Conservation (phyloP, 2,329 filamentous ascomycete genomes). For the Shiraia sp. region DNA sequence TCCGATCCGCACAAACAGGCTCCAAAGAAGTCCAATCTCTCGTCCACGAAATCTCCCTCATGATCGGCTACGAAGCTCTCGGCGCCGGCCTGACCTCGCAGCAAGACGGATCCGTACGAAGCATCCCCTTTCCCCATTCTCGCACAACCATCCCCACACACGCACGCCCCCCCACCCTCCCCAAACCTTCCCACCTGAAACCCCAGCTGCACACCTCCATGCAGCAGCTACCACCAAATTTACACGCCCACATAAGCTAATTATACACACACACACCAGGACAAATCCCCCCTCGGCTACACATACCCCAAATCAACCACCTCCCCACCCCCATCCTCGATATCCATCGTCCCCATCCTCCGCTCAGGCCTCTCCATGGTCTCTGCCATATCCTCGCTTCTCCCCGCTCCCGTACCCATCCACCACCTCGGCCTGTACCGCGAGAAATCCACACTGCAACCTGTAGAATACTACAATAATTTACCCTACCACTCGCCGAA, state of each 20-base stretch:
- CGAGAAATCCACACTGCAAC: constrained; percentile 81
- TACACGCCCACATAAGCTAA: too few species aligned
- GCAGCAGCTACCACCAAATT: background rate
- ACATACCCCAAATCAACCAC: constrained; percentile 70
- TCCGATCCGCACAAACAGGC: constrained; percentile 72
- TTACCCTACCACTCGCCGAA: constrained; percentile 71
- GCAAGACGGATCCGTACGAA: constrained; percentile 68
- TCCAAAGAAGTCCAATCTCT: constrained; percentile 78
- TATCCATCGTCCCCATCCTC: constrained; percentile 90
- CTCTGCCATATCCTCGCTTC: constrained; percentile 80
- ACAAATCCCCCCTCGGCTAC: constrained; percentile 76
- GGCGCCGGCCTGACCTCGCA: constrained; percentile 62
- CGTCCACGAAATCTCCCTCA: constrained; percentile 82
- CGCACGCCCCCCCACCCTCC: constrained; percentile 2
- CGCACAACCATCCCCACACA: background rate
- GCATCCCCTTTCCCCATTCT: constrained; percentile 11
- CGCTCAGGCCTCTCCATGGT: constrained; percentile 90
- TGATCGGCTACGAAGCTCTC: constrained; percentile 82
- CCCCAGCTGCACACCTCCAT: background rate
- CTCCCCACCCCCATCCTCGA: constrained; percentile 64
- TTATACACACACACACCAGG: constrained; percentile 54
- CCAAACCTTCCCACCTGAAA: background rate
- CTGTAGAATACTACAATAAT: constrained; percentile 98
- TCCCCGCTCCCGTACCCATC: constrained; percentile 77
- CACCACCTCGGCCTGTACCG: constrained; percentile 96